Percentiles rank a stretch among this genome's conserved stretches.
These are phyloP conservation scores for Fusarium austroafricanum DNA, from an alignment of 2,329 filamentous ascomycete genomes.

Conservation along the genomic window DNA sequence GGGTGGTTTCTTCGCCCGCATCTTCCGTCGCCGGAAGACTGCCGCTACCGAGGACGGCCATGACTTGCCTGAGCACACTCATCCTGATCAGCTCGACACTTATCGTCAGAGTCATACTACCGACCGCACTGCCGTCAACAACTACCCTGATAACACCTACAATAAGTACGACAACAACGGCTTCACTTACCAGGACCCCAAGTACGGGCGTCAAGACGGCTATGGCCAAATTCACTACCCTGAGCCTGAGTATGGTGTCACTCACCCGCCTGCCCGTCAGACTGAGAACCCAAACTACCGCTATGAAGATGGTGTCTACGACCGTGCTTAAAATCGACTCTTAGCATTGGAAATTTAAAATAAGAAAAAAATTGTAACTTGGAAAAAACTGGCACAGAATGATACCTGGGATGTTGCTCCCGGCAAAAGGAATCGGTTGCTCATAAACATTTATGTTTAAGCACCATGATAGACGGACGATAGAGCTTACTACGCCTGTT, in stretches of 20 bases:
- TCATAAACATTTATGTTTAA: conserved; percentile 18
- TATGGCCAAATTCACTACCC: conserved; percentile 47
- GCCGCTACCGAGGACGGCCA: conserved; percentile 45
- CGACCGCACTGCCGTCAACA: conserved; percentile 51
- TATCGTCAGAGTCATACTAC: conserved; percentile 57
- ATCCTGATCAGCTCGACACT: conserved; percentile 54
- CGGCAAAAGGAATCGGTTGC: conserved; percentile 15
- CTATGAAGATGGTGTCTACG: conserved; percentile 55
- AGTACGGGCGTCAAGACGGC: conserved; percentile 41
- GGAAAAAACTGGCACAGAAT: background rate
- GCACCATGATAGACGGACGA: conserved; percentile 25
- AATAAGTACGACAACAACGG: conserved; percentile 44
- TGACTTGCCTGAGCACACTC: conserved; percentile 55
- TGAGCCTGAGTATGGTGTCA: conserved; percentile 37
- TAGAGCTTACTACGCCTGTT: background rate
- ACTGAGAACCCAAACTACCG: conserved; percentile 44
- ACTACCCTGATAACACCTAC: conserved; percentile 43
- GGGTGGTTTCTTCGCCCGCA: conserved; percentile 50
- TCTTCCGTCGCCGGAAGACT: conserved; percentile 49
- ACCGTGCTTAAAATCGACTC: conserved; percentile 34
- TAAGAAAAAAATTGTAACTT: background rate
- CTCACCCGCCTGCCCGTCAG: conserved; percentile 18
- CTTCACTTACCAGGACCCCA: conserved; percentile 43
- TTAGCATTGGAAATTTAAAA: background rate
- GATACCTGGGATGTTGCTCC: conserved; percentile 32